Percentiles rank a stretch among this genome's conserved stretches.
Evolutionary conservation across 2,329 filamentous ascomycete genomes (phyloP).

Genomic region (Myriangium duriaei): DNA sequence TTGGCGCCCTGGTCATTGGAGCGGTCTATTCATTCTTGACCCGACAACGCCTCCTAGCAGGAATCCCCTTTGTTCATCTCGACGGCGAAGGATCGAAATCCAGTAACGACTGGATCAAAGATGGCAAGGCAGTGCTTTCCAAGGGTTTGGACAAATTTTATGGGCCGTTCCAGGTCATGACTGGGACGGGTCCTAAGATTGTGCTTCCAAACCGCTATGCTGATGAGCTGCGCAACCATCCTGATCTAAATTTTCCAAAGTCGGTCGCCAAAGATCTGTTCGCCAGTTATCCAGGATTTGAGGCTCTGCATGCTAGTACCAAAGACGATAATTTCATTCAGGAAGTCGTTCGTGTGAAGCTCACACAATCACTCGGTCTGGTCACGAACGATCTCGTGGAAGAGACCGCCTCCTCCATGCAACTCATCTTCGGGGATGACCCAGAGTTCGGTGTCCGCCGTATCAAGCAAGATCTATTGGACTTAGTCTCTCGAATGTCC

Average conservation of each 20-base stretch:
- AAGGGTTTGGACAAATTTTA: constrained; percentile 4
- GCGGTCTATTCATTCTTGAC: constrained; percentile 9
- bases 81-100: constrained; percentile 7
- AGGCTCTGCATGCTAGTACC: constrained; percentile 12
- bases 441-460: constrained; percentile 13
- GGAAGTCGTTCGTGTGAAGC: constrained; percentile 14
- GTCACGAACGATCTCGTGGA: constrained; percentile 17
- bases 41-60: constrained; percentile 8
- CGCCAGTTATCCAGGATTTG: constrained; percentile 14
- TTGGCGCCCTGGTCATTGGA: too few species aligned
- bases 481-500: constrained; percentile 28
- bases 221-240: constrained; percentile 13
- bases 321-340: constrained; percentile 13
- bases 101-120: constrained; percentile 8
- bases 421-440: constrained; percentile 15
- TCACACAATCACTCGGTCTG: constrained; percentile 17
- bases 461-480: constrained; percentile 18
- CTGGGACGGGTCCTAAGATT: constrained; percentile 13
- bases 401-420: constrained; percentile 14
- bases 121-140: constrained; percentile 7
- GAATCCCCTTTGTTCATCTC: constrained; percentile 8
- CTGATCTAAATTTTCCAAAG: constrained; percentile 14
- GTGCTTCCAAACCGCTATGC: constrained; percentile 15
- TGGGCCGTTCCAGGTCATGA: constrained; percentile 13
- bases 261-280: constrained; percentile 13